Conservation (phyloP, 148 eudicot genomes). For the Rheum nobile region DNA sequence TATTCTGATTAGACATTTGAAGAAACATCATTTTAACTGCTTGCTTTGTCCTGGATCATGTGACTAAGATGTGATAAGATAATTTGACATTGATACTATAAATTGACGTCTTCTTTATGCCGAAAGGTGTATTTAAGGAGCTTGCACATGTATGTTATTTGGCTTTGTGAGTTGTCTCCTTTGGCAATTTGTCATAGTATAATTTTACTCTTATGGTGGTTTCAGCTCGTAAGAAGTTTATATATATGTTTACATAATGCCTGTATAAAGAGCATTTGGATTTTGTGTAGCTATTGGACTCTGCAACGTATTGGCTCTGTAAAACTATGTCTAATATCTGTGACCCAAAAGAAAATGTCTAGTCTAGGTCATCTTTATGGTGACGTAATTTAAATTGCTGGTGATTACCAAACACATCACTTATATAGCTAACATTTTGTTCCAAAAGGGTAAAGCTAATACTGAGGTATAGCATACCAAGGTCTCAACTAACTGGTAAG, state of each 20-base stretch:
- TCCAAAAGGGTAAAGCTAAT: not conserved
- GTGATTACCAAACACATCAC: not conserved
- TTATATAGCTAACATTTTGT: not conserved
- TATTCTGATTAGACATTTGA: not conserved
- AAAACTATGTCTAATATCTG: not conserved
- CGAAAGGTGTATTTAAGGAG: not conserved
- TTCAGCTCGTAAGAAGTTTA: not conserved
- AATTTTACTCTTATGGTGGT: not conserved
- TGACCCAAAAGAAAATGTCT: not conserved
- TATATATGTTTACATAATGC: not conserved
- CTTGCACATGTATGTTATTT: not conserved
- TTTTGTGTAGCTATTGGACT: not conserved
- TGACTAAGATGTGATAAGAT: not conserved
- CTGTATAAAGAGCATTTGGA: not conserved
- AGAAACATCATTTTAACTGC: not conserved
- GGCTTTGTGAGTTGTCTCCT: not conserved
- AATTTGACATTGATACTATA: not conserved
- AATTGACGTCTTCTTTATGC: not conserved
- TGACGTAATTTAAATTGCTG: not conserved
- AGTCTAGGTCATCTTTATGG: not conserved
- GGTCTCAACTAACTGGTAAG: not conserved
- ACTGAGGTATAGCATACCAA: not conserved
- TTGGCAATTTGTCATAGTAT: not conserved
- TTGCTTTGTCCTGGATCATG: not conserved
- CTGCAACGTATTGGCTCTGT: not conserved